Evolutionary conservation across 805 yeast genomes (phyloP).

Genomic region (Lachancea dasiensis): DNA sequence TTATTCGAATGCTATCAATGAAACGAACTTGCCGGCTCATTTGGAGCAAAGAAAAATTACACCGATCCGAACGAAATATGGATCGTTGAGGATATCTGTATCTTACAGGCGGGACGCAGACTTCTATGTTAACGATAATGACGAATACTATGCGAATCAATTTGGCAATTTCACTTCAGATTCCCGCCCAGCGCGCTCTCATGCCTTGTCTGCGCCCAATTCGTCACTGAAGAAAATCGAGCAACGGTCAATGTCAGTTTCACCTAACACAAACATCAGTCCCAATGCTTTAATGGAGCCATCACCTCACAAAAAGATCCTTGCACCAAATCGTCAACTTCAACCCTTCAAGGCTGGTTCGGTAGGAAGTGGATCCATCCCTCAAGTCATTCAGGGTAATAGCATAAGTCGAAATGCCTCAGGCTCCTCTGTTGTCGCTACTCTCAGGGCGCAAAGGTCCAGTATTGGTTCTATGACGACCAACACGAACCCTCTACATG

Average conservation of each 20-base stretch:
- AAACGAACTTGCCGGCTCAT: constrained; percentile 41
- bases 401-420: constrained; percentile 39
- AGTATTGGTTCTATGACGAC: constrained; percentile 33
- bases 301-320: constrained; percentile 19
- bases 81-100: constrained; percentile 67
- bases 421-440: constrained; percentile 37
- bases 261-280: constrained; percentile 21
- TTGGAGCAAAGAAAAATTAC: constrained; percentile 56
- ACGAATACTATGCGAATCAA: constrained; percentile 23
- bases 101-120: constrained; percentile 69
- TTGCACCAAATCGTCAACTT: constrained; percentile 22
- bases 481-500: constrained; percentile 19
- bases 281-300: constrained; percentile 17
- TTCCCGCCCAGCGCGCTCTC: constrained; percentile 1
- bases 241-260: constrained; percentile 21
- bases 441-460: constrained; percentile 37
- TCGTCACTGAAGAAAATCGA: constrained; percentile 11
- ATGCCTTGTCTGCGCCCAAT: constrained; percentile 1
- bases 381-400: constrained; percentile 25
- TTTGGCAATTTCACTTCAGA: neutral
- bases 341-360: constrained; percentile 37
- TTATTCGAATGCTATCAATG: constrained; percentile 31
- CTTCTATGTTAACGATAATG: constrained; percentile 63
- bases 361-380: constrained; percentile 25
- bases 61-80: constrained; percentile 71